Conservation (phyloP, 768 basidiomycete genomes). For the Glaciozyma martinii region DNA sequence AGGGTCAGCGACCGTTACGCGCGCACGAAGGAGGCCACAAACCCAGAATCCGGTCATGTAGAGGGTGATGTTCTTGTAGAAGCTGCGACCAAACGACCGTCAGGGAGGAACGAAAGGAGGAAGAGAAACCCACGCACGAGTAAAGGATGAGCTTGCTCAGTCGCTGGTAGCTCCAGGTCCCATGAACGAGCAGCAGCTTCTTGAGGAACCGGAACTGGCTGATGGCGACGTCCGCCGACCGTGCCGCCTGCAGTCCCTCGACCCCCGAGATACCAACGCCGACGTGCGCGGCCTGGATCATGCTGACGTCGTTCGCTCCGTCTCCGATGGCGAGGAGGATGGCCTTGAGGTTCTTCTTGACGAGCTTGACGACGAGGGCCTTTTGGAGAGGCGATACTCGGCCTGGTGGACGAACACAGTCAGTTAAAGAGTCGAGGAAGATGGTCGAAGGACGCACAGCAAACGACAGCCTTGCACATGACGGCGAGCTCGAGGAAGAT, state of each 20-base stretch:
- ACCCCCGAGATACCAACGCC: conserved; percentile 97
- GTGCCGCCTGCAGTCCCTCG: conserved; percentile 97
- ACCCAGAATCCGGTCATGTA: conserved; percentile 99
- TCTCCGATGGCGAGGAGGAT: conserved; percentile 96
- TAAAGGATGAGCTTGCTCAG: conserved; percentile 92
- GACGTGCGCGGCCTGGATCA: conserved; percentile 98
- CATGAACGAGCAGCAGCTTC: conserved; percentile 90
- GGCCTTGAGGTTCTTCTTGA: conserved; percentile 88
- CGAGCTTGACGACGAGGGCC: conserved; percentile 94
- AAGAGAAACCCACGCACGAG: conserved; percentile 43
- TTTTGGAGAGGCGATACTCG: conserved; percentile 97
- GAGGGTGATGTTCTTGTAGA: conserved; percentile 97
- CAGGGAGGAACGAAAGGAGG: no score
- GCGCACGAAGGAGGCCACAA: conserved; percentile 30
- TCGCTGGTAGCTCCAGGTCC: conserved; percentile 95
- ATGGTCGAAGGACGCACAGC: conserved; percentile 54
- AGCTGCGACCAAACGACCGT: background rate
- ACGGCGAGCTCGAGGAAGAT: conserved; percentile 88
- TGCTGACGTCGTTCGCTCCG: conserved; percentile 96
- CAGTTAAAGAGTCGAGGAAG: background rate
- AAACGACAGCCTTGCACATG: conserved; percentile 97
- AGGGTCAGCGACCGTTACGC: background rate
- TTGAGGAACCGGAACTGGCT: conserved; percentile 85
- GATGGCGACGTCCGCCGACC: conserved; percentile 94
- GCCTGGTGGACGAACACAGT: conserved; percentile 45